Base-by-base conservation (phyloP, 192 early-diverging fungal genomes). In the Coemansia brasiliensis region DNA sequence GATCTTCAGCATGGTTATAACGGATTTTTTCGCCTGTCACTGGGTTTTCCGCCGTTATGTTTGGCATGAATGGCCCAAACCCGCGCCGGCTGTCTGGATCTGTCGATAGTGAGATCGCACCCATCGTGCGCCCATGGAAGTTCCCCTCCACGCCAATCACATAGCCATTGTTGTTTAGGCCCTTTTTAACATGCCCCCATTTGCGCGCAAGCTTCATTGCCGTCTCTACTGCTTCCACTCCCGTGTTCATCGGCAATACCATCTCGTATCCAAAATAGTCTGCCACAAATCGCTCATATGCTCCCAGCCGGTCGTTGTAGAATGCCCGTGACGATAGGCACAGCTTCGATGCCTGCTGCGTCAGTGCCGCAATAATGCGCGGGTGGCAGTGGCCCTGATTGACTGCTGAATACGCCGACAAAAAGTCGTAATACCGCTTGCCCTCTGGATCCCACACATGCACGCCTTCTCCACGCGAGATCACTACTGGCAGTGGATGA, bases 231-330 rank as follows among this genome's bases (percentile, higher is more conserved):
- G 94, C 96, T 67, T 99, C 96, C 43, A 94, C 93, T 52, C 96
- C 96, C 9, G 96, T 97, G 85, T 99, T 99, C 91, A 96, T 97
- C 45, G 96, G 96, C 40, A 97, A 82, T 44, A 99, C 91, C 96
- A 97, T 99, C 44, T 97, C 93, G 63, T 90, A 94, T 1, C 91
- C 90, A 83, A 98, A 98, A 80, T 87, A 95, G 77, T 90, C 87
- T 15, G 93, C 89, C 37, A 99, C 72, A 69, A 91, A 99, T 64
- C 92, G 88, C 49, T 94, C 94, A 61, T 91, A 94, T 43, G 80
- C 67, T 5, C 94, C 94, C 73, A 96, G 95, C 20, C 90, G 78
- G 64, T 95, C 90, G 80, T 97, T 99, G 82, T 95, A 92, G 80
- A 99, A 99, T 5, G 96, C 96, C 37, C 96, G 86, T 40, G 96